Base-by-base conservation (phyloP, 257 asterid genomes). In the Oldenlandia corymbosa region DNA sequence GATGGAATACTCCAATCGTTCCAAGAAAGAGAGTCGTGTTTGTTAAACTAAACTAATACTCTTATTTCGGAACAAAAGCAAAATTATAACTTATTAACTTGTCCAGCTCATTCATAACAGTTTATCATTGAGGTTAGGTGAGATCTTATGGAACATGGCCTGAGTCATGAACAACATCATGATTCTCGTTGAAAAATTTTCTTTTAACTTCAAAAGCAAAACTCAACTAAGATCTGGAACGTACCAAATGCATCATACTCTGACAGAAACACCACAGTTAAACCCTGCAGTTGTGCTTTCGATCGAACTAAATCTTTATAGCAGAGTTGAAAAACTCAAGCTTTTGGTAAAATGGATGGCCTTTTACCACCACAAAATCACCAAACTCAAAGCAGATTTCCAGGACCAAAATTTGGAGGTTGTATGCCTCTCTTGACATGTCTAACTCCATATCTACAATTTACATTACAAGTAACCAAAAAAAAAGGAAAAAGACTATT, bases 331-430 rank as follows among this genome's bases (percentile, higher is more conserved):
- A n/a, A 0, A 12, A 17, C 13, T 56, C n/a, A n/a, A n/a, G 21
- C 32, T 10, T 11, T n/a, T 14, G 27, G 24, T 10, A 14, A 30
- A 45, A 45, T 62, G 55, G 66, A 62, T 61, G 66, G 54, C 57
- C 60, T 42, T 17, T 36, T 41, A 28, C 41, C 52, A 24, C 51
- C 34, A 43, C 37, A 17, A 54, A 26, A 30, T 46, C 18, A 62
- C 46, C 57, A 57, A 34, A 57, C n/a, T 16, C 17, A 18, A 42
- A 42, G 18, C 4, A 11, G 1, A 5, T 62, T 32, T 21, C 16
- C 23, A 21, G 27, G 23, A 39, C 10, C 36, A 50, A 8, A 37
- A 66, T 43, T 20, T 7, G 47, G 4, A 30, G 49, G 20, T 24
- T 7, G 10, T 8, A 28, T 26, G 21, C 52, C 52, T 37, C 20